Evolutionary conservation across 371 early-diverging fungal species (phyloP).

Genomic region (Batkoa obscura): DNA sequence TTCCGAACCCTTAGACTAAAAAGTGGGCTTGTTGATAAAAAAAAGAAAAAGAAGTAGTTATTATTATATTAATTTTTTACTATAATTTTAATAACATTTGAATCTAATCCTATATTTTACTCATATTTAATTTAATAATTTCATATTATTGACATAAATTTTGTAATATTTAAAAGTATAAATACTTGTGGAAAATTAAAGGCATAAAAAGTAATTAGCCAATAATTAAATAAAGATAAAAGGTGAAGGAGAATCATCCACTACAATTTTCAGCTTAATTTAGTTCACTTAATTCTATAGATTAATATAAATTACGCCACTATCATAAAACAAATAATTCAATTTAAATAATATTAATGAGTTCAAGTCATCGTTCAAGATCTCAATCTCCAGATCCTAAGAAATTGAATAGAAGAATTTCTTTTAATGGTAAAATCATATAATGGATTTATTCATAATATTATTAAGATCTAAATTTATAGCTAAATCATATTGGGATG

Average conservation of each 20-base stretch:
- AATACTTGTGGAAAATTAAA: too few relatives aligned
- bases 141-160: too few relatives aligned
- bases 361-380: not conserved
- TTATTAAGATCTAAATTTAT: not conserved
- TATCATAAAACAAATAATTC: not conserved
- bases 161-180: too few relatives aligned
- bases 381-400: not conserved
- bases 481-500: not conserved
- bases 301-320: not conserved
- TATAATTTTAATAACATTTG: too few relatives aligned
- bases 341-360: not conserved
- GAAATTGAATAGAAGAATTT: not conserved
- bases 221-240: not conserved
- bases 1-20: too few relatives aligned
- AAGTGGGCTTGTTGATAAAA: too few relatives aligned
- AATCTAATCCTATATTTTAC: too few relatives aligned
- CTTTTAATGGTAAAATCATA: not conserved
- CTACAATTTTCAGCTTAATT: not conserved
- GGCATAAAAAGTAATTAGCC: not conserved
- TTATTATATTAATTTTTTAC: too few relatives aligned
- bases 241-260: not conserved
- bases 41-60: too few relatives aligned
- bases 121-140: too few relatives aligned
- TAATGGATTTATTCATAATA: not conserved
- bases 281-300: not conserved